Conservation (phyloP, 345 rosid species). For the Syzygium jambos region DNA sequence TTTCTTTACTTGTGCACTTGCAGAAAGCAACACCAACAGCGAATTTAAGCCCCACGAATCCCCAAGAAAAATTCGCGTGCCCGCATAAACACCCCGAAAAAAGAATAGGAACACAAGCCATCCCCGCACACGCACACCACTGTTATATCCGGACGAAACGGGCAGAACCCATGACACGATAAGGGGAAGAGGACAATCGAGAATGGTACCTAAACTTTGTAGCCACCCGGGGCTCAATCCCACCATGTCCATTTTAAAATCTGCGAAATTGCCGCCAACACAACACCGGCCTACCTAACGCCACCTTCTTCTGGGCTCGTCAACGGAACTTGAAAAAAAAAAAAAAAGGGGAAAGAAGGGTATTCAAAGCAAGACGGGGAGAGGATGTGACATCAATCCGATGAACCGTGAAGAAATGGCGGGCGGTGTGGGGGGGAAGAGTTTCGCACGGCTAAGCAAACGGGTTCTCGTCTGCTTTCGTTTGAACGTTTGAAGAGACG, state of each 20-base stretch:
- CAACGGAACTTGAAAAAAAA: not conserved
- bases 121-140: not conserved
- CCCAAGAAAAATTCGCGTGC: not conserved
- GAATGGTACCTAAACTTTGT: constrained; percentile 19
- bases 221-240: constrained; percentile 2
- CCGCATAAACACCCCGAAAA: not conserved
- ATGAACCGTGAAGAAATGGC: not conserved
- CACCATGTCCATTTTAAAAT: constrained; percentile 11
- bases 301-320: constrained; percentile 16
- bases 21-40: not conserved
- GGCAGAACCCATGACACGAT: not conserved
- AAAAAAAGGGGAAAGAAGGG: not conserved
- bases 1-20: not conserved
- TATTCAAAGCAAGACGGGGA: not conserved
- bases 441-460: not conserved
- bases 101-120: not conserved
- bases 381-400: not conserved
- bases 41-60: not conserved
- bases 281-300: constrained; percentile 26
- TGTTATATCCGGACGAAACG: not conserved
- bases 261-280: constrained; percentile 28
- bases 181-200: not conserved
- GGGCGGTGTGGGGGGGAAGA: not conserved
- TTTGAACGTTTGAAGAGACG: not conserved
- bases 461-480: not conserved